Conservation (phyloP, 331 rosid genomes). For the Rosa hybrid region DNA sequence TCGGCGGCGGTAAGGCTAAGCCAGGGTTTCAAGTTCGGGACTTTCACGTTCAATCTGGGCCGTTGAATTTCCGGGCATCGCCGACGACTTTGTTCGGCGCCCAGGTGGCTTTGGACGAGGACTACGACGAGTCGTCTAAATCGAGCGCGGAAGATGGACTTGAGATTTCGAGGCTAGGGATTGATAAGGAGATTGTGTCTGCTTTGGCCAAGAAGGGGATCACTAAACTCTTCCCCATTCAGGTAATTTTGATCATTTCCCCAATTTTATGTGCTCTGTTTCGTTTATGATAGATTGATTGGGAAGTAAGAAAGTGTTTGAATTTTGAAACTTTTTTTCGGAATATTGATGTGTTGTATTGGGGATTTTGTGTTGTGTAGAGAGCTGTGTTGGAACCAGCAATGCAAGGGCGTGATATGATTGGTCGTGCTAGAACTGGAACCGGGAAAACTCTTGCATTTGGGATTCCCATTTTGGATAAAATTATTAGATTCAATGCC, state of each 20-base stretch:
- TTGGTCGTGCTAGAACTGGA: conserved; percentile 98
- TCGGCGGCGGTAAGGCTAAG: conserved; percentile 13
- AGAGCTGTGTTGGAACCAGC: conserved; percentile 97
- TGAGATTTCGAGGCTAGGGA: conserved; percentile 73
- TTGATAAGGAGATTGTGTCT: conserved; percentile 70
- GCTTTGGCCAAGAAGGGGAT: conserved; percentile 84
- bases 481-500: conserved; percentile 72
- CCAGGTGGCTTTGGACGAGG: conserved; percentile 59
- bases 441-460: conserved; percentile 99
- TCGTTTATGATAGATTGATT: background rate
- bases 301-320: background rate
- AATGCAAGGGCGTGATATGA: conserved; percentile 98
- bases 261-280: background rate
- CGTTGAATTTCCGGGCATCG: conserved; percentile 58
- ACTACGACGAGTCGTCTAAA: conserved; percentile 45
- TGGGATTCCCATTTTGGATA: conserved; percentile 95
- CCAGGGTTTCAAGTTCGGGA: conserved; percentile 31
- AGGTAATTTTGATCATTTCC: conserved; percentile 43
- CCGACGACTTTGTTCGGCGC: conserved; percentile 35
- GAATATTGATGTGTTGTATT: background rate
- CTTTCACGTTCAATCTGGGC: conserved; percentile 55
- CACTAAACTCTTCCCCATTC: conserved; percentile 88
- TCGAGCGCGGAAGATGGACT: conserved; percentile 54
- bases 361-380: conserved; percentile 34
- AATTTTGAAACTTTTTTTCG: background rate